Conservation (phyloP, 2,329 filamentous ascomycete genomes). For the Monosporascus ibericus region DNA sequence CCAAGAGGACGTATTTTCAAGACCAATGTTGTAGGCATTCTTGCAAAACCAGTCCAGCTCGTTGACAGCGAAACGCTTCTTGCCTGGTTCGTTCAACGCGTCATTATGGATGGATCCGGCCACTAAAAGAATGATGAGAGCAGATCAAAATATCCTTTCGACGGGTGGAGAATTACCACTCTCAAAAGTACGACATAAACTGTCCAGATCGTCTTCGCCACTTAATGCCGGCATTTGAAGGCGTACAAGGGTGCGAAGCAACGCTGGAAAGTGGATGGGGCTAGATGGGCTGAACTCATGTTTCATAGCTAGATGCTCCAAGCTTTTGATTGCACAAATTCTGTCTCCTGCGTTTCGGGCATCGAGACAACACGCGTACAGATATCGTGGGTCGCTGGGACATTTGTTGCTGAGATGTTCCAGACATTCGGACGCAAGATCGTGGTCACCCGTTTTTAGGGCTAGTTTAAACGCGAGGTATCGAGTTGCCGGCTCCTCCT, state of each 20-base stretch:
- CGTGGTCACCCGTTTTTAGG: constrained; percentile 50
- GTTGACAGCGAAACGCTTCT: constrained; percentile 48
- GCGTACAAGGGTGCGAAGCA: constrained; percentile 57
- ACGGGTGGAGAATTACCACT: constrained; percentile 27
- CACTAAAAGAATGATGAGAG: constrained; percentile 23
- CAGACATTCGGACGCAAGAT: constrained; percentile 59
- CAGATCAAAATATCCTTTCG: not conserved
- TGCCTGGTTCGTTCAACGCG: constrained; percentile 32
- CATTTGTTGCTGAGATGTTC: constrained; percentile 49
- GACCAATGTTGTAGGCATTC: constrained; percentile 71
- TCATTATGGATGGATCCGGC: constrained; percentile 34
- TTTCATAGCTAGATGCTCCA: constrained; percentile 55
- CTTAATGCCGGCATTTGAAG: constrained; percentile 39
- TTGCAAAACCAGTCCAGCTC: constrained; percentile 83
- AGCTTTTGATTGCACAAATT: constrained; percentile 48
- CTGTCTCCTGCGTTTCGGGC: constrained; percentile 62
- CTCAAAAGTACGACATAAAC: constrained; percentile 49
- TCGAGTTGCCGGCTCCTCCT: constrained; percentile 57
- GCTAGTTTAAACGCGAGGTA: constrained; percentile 74
- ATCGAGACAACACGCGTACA: constrained; percentile 78
- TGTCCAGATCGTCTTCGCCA: constrained; percentile 28
- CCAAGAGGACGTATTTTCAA: constrained; percentile 54
- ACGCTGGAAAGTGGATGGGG: constrained; percentile 52
- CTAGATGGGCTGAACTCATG: constrained; percentile 41
- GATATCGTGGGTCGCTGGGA: constrained; percentile 51